Conservation (phyloP, 129 eudicot species). For the Chrysanthemum makinoi region DNA sequence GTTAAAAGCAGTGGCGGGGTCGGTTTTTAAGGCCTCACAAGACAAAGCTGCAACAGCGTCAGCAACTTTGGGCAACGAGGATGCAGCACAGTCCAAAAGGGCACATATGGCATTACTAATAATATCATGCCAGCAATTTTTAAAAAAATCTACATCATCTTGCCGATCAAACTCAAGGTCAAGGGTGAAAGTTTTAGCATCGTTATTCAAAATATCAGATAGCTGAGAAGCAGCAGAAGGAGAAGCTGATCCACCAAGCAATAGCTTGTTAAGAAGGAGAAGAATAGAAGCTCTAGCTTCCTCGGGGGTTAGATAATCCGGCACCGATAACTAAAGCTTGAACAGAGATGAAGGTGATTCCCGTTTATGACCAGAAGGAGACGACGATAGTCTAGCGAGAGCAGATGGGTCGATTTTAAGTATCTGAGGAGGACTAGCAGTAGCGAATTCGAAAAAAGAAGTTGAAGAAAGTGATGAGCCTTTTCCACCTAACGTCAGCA, state of each 20-base stretch:
- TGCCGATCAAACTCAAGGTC: slow-evolving; percentile 16
- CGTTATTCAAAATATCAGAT: slow-evolving; percentile 32
- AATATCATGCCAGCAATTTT: slow-evolving; percentile 17
- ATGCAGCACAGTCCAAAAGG: slow-evolving; percentile 44
- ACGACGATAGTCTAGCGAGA: slow-evolving; percentile 28
- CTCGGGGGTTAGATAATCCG: slow-evolving; percentile 35
- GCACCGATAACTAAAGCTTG: slow-evolving; percentile 34
- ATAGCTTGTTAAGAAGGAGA: slow-evolving; percentile 37
- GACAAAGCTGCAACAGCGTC: slow-evolving; percentile 72
- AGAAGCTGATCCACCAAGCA: slow-evolving; percentile 36
- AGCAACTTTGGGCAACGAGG: slow-evolving; percentile 41
- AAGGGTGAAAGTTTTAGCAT: neutral
- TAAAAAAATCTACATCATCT: slow-evolving; percentile 17
- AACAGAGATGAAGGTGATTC: slow-evolving; percentile 13
- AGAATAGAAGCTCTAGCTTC: slow-evolving; percentile 49
- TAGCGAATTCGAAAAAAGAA: no score
- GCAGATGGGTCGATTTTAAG: no score
- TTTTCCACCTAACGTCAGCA: no score
- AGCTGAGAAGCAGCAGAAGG: slow-evolving; percentile 36
- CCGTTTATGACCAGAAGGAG: slow-evolving; percentile 28
- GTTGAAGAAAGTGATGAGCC: no score
- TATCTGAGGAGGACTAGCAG: no score
- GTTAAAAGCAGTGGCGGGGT: slow-evolving; percentile 43
- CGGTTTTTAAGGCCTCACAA: slow-evolving; percentile 63
- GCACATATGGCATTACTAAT: slow-evolving; percentile 51